Evolutionary conservation across 108 stramenopile species (phyloP).

Genomic region (Asterionellopsis glacialis): DNA sequence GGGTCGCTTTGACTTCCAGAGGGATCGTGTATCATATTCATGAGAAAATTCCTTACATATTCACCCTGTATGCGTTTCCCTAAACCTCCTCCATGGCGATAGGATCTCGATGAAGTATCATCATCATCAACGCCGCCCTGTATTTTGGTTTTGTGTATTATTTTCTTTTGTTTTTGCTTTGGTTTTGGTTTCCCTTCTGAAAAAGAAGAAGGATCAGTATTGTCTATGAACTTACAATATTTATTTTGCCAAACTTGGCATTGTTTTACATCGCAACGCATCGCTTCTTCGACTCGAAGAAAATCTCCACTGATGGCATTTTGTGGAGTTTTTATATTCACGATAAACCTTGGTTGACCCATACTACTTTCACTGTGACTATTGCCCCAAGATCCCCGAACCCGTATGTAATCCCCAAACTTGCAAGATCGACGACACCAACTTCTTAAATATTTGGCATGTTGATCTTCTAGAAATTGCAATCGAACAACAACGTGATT

Average conservation of each 20-base stretch:
- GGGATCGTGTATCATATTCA: conserved; percentile 36
- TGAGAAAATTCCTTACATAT: conserved; percentile 49
- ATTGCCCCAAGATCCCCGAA: conserved; percentile 28
- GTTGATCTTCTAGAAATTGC: conserved; percentile 19
- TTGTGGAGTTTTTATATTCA: conserved; percentile 13
- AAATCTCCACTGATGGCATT: conserved; percentile 10
- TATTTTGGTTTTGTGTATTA: too few relatives aligned
- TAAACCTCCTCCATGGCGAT: conserved; percentile 38
- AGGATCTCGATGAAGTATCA: too few relatives aligned
- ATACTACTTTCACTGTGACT: conserved; percentile 4
- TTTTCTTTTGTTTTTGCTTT: too few relatives aligned
- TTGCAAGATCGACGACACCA: conserved; percentile 56
- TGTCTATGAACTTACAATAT: too few relatives aligned
- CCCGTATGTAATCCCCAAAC: conserved; percentile 49
- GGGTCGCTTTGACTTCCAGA: conserved; percentile 4
- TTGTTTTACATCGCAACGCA: conserved; percentile 41
- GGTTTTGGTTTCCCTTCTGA: too few relatives aligned
- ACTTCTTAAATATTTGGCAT: conserved; percentile 38
- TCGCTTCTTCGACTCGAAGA: conserved; percentile 8
- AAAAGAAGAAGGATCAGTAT: too few relatives aligned
- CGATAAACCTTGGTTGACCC: conserved; percentile 18
- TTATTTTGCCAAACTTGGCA: conserved; percentile 30
- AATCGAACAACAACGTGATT: conserved; percentile 28
- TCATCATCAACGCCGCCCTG: too few relatives aligned
- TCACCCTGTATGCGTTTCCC: conserved; percentile 63